These are phyloP conservation scores for Ensete ventricosum DNA, from an alignment of 176 grass and related monocot genomes.

Conservation along the genomic window DNA sequence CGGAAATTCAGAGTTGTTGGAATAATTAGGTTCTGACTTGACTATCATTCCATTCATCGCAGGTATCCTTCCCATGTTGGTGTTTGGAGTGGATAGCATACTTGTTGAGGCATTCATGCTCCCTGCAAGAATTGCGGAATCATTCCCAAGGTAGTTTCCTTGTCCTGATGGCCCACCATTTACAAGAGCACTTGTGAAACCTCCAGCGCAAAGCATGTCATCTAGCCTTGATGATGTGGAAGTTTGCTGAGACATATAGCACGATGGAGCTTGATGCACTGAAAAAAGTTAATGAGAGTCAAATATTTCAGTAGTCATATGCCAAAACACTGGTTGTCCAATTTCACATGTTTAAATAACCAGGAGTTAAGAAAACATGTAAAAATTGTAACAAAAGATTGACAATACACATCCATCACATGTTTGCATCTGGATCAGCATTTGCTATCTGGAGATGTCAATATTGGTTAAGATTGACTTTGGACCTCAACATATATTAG, in stretches of 20 bases:
- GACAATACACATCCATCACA: no score
- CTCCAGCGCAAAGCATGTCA: constrained; percentile 53
- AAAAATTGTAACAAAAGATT: no score
- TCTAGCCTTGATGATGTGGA: constrained; percentile 45
- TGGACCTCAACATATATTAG: no score
- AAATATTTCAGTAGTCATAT: no score
- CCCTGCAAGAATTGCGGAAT: constrained; percentile 35
- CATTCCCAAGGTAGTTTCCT: constrained; percentile 53
- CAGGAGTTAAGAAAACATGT: no score
- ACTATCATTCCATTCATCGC: constrained; percentile 53
- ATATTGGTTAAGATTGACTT: no score
- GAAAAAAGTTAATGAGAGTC: constrained; percentile 18
- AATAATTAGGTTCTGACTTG: constrained; percentile 70
- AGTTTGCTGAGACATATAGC: constrained; percentile 45
- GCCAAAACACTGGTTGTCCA: no score
- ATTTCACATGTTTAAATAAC: no score
- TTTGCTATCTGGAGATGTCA: no score
- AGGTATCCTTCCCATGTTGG: constrained; percentile 42
- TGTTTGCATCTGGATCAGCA: no score
- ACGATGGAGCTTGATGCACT: constrained; percentile 51
- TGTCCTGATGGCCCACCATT: constrained; percentile 44
- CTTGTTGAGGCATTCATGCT: constrained; percentile 42
- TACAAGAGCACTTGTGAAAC: constrained; percentile 39
- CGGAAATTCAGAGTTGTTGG: constrained; percentile 58
- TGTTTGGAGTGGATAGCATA: constrained; percentile 46